Base-by-base conservation (phyloP, 164 flowering plant genomes). In the Dillenia turbinata region DNA sequence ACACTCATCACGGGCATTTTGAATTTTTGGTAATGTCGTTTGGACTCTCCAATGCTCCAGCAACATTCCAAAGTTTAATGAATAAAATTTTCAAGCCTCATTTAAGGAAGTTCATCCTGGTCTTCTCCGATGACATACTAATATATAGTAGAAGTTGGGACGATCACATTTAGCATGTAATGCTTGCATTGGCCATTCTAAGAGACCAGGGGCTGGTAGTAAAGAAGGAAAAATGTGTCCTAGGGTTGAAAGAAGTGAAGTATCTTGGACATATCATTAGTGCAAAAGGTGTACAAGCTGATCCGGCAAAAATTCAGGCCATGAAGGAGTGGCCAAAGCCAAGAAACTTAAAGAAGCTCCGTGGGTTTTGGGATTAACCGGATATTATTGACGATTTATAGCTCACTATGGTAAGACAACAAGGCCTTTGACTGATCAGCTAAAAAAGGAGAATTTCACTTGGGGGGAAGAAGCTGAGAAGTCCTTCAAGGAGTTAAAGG, bases 121-220 rank as follows among this genome's bases (percentile, higher is more conserved):
- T 66, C 4, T 49, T 66, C 17, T 66, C 59, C 50, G 50, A 66
- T 49, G 69, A 66, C n/a, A 66, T 67, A 2, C 9, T 67, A 4
- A 56, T 67, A 0, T 54, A 54, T 16, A 54, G n/a, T 13, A 1
- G 14, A 0, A 10, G 55, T 17, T 52, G 54, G 52, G 43, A 43
- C 9, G 40, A 15, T 13, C 61, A 69, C 9, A 6, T 50, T 8
- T 6, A 2, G 0, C 57, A 54, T 24, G 1, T 54, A 4, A 12
- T 5, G 8, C 5, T n/a, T 1, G 3, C 40, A 1, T n/a, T 54
- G 19, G 14, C n/a, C 15, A 24, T 11, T 10, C 15, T 26, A 2
- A 40, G 57, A 9, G 8, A 14, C 1, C 53, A 50, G 1, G 1
- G 16, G 4, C 16, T 50, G 0, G n/a, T 50, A 4, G 53, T 17